phyloP scores from a whole-genome alignment of 1,284 basidiomycete genomes.

The Melampsora americana region DNA sequence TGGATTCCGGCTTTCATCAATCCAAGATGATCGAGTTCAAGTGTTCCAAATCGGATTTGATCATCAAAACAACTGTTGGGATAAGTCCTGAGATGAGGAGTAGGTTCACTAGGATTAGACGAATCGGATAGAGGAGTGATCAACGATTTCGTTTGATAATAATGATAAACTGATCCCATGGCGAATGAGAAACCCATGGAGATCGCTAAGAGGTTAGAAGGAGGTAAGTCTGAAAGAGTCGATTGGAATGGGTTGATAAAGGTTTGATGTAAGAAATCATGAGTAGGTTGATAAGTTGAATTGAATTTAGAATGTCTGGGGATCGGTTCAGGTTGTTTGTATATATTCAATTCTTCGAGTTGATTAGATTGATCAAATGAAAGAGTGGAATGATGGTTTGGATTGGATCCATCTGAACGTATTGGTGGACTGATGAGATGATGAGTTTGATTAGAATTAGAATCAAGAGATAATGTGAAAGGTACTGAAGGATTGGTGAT shows the following conservation, averaged over 20 bases:
- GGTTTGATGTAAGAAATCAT: conserved; percentile 23
- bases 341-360: conserved; percentile 21
- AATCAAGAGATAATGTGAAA: not conserved
- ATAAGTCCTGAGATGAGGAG: not conserved
- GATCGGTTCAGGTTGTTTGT: conserved; percentile 9
- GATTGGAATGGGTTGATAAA: conserved; percentile 36
- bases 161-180: conserved; percentile 36
- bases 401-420: conserved; percentile 2
- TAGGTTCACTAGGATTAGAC: not conserved
- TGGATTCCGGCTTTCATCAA: conserved; percentile 21
- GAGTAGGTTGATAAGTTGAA: conserved; percentile 2
- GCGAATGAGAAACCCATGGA: conserved; percentile 43
- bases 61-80: not conserved
- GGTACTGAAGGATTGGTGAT: conserved; percentile 2
- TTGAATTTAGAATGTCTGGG: conserved; percentile 19
- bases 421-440: conserved; percentile 5
- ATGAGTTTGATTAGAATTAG: conserved; percentile 6
- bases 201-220: conserved; percentile 28
- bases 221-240: not conserved
- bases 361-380: too few relatives aligned
- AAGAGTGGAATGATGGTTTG: too few relatives aligned
- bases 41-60: not conserved
- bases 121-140: too few relatives aligned
- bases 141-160: not conserved
- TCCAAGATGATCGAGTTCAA: not conserved